Evolutionary conservation across 257 asterid genomes (phyloP).

Genomic region (Primulina huaijiensis): DNA sequence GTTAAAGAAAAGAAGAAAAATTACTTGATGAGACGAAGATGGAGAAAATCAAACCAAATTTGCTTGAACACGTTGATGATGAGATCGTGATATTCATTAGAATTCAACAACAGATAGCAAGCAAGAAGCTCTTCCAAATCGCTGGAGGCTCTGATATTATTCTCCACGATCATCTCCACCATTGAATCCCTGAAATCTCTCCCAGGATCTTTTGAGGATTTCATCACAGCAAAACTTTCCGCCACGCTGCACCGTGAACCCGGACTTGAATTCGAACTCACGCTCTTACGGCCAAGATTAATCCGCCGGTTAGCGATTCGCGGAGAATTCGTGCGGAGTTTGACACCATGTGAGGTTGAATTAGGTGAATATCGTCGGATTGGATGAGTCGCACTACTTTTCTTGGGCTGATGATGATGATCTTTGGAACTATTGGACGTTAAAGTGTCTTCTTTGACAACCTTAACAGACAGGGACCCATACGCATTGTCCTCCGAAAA

Average conservation of each 20-base stretch:
- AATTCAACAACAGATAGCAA: slow-evolving; percentile 58
- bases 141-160: slow-evolving; percentile 41
- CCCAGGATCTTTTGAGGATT: slow-evolving; percentile 51
- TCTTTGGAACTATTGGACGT: background rate
- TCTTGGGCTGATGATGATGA: background rate
- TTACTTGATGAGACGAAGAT: slow-evolving; percentile 28
- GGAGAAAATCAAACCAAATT: slow-evolving; percentile 56
- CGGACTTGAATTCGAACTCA: slow-evolving; percentile 25
- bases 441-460: slow-evolving; percentile 31
- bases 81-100: slow-evolving; percentile 53
- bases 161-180: slow-evolving; percentile 76
- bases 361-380: slow-evolving; percentile 23
- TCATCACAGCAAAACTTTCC: slow-evolving; percentile 60
- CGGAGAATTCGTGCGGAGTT: slow-evolving; percentile 52
- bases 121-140: slow-evolving; percentile 65
- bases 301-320: slow-evolving; percentile 35
- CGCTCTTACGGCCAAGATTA: slow-evolving; percentile 36
- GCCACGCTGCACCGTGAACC: slow-evolving; percentile 35
- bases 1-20: background rate
- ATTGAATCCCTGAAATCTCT: slow-evolving; percentile 63
- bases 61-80: slow-evolving; percentile 63
- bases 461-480: slow-evolving; percentile 35
- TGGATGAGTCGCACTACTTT: background rate
- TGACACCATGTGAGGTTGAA: slow-evolving; percentile 40
- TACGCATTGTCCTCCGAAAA: slow-evolving; percentile 28